Base-by-base conservation (phyloP, 2,329 filamentous ascomycete species). In the Verruconis gallopava region DNA sequence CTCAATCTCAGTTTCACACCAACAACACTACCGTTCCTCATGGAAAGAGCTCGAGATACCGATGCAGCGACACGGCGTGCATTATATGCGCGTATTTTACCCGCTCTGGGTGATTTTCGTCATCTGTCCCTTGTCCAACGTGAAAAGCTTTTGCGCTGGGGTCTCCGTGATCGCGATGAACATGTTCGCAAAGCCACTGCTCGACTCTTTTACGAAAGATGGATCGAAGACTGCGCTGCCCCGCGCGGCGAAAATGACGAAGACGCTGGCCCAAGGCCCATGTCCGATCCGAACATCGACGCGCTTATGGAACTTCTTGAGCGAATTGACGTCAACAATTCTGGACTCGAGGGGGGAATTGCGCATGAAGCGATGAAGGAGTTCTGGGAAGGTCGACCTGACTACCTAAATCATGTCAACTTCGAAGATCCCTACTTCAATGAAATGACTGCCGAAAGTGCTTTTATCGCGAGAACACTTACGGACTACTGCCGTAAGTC, bases 71-170 rank as follows among this genome's bases (percentile, higher is more conserved):
- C 88, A 3, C 73, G 91, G 46, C 73, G 88, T 46, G 81, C 85
- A 6, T 72, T 98, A 2, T 98, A 96, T 57, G 81, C 88, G 1
- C 77, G 83, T 25, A 69, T 98, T 4, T 67, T 98, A 4, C 91
- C 91, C 2, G 82, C 82, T 0, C 68, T 98, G 1, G 91, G 88
- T 11, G 91, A 98, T 61, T 98, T 98, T 62, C 77, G 91, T 42
- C 85, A 95, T 62, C 66, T 98, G 40, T 94, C 86, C 9, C 70
- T 98, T 18, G 85, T 83, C 2, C 93, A 96, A 79, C 73, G 91
- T 55, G 91, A 98, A 61, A 96, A 96, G 61, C 71, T 98, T 21
- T 72, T 98, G 20, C 77, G 91, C 30, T 98, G 91, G 91, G 91
- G 91, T 39, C 67, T 98, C 32, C 78, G 88, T 30, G 91, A 98